These are phyloP conservation scores for Diaporthe caulivora DNA, from an alignment of 2,329 filamentous ascomycete genomes.

Conservation along the genomic window DNA sequence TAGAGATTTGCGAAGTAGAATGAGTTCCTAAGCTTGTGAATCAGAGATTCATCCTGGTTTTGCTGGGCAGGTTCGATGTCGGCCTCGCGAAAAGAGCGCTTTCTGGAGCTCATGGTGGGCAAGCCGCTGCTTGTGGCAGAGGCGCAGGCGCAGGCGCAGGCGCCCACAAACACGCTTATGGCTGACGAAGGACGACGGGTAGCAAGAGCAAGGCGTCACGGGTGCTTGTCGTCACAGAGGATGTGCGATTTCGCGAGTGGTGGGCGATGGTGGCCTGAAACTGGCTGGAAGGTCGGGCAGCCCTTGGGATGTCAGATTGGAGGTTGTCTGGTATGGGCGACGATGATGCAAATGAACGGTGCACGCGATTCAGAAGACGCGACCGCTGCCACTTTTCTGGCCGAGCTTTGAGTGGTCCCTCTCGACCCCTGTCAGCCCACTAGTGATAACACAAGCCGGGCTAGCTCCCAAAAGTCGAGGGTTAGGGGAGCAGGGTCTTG, in stretches of 20 bases:
- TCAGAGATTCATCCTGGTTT: constrained; percentile 54
- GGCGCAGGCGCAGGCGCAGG: constrained; percentile 8
- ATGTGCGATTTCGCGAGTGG: background rate
- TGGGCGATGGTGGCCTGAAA: background rate
- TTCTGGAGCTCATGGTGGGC: constrained; percentile 60
- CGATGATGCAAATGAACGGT: constrained; percentile 37
- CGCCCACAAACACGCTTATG: constrained; percentile 29
- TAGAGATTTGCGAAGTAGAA: constrained; percentile 96
- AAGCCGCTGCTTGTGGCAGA: constrained; percentile 4
- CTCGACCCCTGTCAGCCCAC: constrained; percentile 1
- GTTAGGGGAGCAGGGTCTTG: background rate
- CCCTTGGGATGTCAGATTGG: background rate
- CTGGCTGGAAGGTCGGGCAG: background rate
- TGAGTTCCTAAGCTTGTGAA: constrained; percentile 83
- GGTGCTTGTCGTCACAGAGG: constrained; percentile 15
- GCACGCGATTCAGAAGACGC: constrained; percentile 37
- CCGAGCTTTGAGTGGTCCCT: constrained; percentile 29
- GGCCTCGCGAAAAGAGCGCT: constrained; percentile 61
- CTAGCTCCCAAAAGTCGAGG: background rate
- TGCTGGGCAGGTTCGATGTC: constrained; percentile 48
- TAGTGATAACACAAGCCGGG: background rate
- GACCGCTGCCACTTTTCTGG: constrained; percentile 37
- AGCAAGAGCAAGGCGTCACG: background rate
- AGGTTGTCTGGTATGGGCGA: constrained; percentile 25
- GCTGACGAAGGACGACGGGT: background rate